Percentiles rank a stretch among this genome's conserved stretches.
Evolutionary conservation across 805 yeast genomes (phyloP).

Genomic region (Saccharomycopsis malanga): DNA sequence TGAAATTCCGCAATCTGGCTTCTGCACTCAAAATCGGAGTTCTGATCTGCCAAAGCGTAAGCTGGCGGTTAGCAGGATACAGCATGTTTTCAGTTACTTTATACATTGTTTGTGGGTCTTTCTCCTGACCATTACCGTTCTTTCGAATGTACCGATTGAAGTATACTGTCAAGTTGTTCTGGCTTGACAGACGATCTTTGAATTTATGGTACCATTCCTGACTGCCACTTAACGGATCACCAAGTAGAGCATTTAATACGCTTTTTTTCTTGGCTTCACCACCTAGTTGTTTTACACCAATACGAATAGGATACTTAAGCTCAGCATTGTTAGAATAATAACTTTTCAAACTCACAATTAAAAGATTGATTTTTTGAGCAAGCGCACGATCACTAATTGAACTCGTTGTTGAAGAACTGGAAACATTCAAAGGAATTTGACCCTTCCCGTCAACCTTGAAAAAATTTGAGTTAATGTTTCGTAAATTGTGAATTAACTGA

Average conservation of each 20-base stretch:
- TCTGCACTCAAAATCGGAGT: slow-evolving; percentile 13
- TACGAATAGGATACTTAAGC: slow-evolving; percentile 13
- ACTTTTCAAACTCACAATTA: slow-evolving; percentile 3
- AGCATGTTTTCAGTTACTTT: slow-evolving; percentile 7
- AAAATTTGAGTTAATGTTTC: not conserved
- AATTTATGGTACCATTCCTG: slow-evolving; percentile 18
- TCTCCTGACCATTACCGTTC: not conserved
- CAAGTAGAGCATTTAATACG: slow-evolving; percentile 14
- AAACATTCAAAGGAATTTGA: too few species aligned
- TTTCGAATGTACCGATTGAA: slow-evolving; percentile 6
- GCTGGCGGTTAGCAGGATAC: slow-evolving; percentile 8
- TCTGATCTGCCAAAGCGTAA: slow-evolving; percentile 19
- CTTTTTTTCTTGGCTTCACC: not conserved
- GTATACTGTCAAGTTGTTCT: slow-evolving; percentile 8
- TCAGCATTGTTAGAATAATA: not conserved
- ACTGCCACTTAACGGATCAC: slow-evolving; percentile 20
- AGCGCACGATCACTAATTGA: not conserved
- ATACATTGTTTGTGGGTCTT: not conserved
- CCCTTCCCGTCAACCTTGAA: not conserved
- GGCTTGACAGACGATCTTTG: slow-evolving; percentile 1
- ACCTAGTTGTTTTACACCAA: slow-evolving; percentile 14
- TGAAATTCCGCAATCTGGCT: slow-evolving; percentile 10
- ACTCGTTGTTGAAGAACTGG: not conserved
- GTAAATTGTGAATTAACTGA: not conserved
- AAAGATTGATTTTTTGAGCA: slow-evolving; percentile 2